Percentiles rank a stretch among this genome's conserved stretches.
These are phyloP conservation scores for Coleophoma eucalyptorum DNA, from an alignment of 2,329 filamentous ascomycete species.

Conservation along the genomic window DNA sequence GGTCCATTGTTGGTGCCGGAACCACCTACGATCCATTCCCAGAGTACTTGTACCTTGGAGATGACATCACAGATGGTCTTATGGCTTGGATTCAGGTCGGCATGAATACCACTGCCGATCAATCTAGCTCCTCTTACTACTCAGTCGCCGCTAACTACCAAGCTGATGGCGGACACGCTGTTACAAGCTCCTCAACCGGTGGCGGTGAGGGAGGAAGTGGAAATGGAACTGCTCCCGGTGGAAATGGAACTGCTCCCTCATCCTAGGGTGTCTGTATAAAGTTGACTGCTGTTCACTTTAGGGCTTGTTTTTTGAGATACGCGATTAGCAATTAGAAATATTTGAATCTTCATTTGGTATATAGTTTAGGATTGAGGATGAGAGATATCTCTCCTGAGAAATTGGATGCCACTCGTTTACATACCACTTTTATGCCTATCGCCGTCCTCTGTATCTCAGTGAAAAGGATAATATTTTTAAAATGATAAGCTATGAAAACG, in stretches of 20 bases:
- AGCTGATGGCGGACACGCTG: not conserved
- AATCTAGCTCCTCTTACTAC: not conserved
- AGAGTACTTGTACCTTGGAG: slow-evolving; percentile 54
- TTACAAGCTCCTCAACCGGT: not conserved
- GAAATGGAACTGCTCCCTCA: not conserved
- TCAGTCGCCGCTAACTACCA: not conserved
- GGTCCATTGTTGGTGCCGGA: slow-evolving; percentile 37
- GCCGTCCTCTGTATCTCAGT: too few relatives aligned
- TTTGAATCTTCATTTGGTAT: too few relatives aligned
- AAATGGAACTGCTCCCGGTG: not conserved
- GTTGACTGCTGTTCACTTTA: too few relatives aligned
- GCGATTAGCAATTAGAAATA: too few relatives aligned
- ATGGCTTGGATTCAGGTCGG: slow-evolving; percentile 51
- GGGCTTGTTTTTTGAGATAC: too few relatives aligned
- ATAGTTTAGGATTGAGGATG: too few relatives aligned
- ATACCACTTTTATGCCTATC: too few relatives aligned
- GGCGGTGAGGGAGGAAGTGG: not conserved
- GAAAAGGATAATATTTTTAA: too few relatives aligned
- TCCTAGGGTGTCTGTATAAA: too few relatives aligned
- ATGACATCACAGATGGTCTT: slow-evolving; percentile 45
- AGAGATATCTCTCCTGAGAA: too few relatives aligned
- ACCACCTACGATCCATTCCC: slow-evolving; percentile 46
- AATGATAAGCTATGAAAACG: too few relatives aligned
- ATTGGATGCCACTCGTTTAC: too few relatives aligned
- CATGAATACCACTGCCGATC: slow-evolving; percentile 7